Percentiles rank a stretch among this genome's conserved stretches.
Evolutionary conservation across 176 grass and related monocot genomes (phyloP).

Genomic region (Oryza officinalis): DNA sequence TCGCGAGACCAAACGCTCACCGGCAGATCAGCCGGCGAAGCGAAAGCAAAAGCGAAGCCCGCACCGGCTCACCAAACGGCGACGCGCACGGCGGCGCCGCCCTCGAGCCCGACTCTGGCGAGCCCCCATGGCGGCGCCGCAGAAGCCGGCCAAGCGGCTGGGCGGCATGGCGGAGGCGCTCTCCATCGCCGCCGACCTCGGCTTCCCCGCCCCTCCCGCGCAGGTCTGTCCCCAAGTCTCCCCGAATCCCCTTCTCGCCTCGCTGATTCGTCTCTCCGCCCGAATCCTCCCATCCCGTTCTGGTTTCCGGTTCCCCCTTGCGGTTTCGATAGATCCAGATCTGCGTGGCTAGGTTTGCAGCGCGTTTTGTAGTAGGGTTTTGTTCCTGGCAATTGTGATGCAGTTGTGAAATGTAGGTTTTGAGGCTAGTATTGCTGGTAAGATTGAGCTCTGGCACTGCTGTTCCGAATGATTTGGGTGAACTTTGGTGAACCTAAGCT

Average conservation of each 20-base stretch:
- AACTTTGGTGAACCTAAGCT: neutral
- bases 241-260: neutral
- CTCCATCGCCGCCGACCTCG: slow-evolving; percentile 88
- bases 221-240: slow-evolving; percentile 43
- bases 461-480: neutral
- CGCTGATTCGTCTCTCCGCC: neutral
- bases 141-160: slow-evolving; percentile 67
- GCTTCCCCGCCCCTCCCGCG: slow-evolving; percentile 66
- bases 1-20: too few species aligned
- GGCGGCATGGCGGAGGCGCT: slow-evolving; percentile 93
- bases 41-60: too few species aligned
- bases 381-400: neutral
- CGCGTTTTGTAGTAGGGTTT: neutral
- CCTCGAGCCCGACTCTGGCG: neutral
- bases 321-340: slow-evolving; percentile 12
- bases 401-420: slow-evolving; percentile 15
- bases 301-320: neutral
- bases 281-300: neutral
- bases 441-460: neutral
- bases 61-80: too few species aligned
- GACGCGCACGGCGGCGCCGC: too few species aligned
- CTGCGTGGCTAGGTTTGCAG: neutral
- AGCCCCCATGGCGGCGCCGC: slow-evolving; percentile 42
- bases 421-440: neutral
- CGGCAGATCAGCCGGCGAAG: too few species aligned